Evolutionary conservation across 108 stramenopile species (phyloP), one percentile per base, ranked within the genome.

Genomic region (Epipyxis sp.): DNA sequence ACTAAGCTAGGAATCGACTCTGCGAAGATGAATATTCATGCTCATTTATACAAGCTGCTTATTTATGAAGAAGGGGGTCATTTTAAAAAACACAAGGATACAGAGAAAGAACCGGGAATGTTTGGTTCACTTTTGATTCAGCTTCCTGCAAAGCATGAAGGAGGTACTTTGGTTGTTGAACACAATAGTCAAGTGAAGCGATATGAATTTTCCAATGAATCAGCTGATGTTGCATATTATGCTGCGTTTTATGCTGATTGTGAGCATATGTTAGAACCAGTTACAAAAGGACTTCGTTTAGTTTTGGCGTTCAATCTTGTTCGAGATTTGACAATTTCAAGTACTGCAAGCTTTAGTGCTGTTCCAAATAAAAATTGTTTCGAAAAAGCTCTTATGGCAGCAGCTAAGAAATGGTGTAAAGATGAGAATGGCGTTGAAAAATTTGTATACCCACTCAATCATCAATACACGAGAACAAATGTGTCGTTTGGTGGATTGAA

Each of bases 51-150:
- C 54, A 57, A 57, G 54, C 25, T 57, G 54, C 25, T 57, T 16
- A 16, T 57, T 25, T 57, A 57, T 25, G 54, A 57, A 57, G 54
- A 57, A 57, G 76, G 58, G 35, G 76, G 76, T n/a, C 76, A 76
- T 59, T 76, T 76, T 59, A 32, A 59, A 1, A 40, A 35, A 34
- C 76, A 76, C 30, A 43, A 29, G 42, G 76, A 76, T 59, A 76
- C 76, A 37, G 76, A 76, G 59, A 76, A 76, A 40, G 76, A 76
- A 59, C 58, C 27, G 29, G 76, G 76, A 35, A 76, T 76, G 76
- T 76, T 76, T 59, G 76, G 76, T 34, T 61, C 76, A 13, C 42
- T 76, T 34, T 37, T 76, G 42, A 40, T 76, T 35, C 76, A 76
- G 42, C 42, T 76, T 0, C 76, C 76, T 37, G 59, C 42, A 35